These are phyloP conservation scores for Talaromyces atroroseus DNA, from an alignment of 2,329 filamentous ascomycete genomes.

Conservation along the genomic window DNA sequence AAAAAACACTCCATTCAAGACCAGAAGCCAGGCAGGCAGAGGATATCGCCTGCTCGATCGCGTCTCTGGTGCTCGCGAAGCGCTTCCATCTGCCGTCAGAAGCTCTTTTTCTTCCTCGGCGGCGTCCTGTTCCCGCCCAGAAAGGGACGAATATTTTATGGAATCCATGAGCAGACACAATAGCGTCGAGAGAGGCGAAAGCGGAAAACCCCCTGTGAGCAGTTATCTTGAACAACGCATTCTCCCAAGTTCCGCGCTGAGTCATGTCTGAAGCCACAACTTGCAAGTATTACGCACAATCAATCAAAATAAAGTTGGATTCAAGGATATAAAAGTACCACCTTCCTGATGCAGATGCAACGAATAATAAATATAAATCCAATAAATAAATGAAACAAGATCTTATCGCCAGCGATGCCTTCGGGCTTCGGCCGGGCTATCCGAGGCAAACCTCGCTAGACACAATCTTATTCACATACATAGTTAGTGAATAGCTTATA, in stretches of 20 bases:
- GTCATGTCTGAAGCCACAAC: background rate
- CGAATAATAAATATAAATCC: no score
- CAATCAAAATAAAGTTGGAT: background rate
- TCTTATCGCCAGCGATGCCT: background rate
- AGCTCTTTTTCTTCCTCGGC: background rate
- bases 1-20: background rate
- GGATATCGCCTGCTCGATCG: background rate
- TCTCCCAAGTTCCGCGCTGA: background rate
- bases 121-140: background rate
- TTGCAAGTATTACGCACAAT: background rate
- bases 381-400: background rate
- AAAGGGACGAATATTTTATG: background rate
- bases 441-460: no score
- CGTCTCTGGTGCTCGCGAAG: background rate
- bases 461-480: no score
- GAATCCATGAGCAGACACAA: background rate
- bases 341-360: background rate
- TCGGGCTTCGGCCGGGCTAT: no score
- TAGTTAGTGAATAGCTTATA: no score
- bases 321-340: background rate
- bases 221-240: background rate
- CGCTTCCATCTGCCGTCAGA: background rate
- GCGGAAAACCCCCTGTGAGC: background rate
- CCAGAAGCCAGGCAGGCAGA: background rate
- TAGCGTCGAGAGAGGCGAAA: background rate